These are phyloP conservation scores for Botrytis medusae DNA, from an alignment of 2,329 filamentous ascomycete species.

Conservation along the genomic window DNA sequence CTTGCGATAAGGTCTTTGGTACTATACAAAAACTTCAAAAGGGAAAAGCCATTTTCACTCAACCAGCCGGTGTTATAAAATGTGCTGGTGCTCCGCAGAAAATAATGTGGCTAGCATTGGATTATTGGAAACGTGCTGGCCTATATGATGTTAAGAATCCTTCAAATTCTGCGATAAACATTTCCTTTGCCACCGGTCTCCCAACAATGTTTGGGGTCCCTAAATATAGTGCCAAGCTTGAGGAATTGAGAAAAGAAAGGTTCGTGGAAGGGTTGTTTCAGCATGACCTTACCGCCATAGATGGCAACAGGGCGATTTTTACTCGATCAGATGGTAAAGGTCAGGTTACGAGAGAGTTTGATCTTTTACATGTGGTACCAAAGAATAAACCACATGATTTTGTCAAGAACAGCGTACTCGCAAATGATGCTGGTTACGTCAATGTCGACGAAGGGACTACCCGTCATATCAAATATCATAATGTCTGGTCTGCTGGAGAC, in stretches of 20 bases:
- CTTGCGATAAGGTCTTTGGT: conserved; percentile 53
- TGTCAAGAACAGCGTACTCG: conserved; percentile 53
- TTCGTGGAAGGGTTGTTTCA: conserved; percentile 59
- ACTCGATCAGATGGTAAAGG: conserved; percentile 44
- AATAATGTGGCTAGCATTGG: conserved; percentile 61
- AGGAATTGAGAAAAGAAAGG: conserved; percentile 53
- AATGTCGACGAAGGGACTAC: conserved; percentile 55
- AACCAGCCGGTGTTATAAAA: conserved; percentile 58
- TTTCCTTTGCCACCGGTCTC: conserved; percentile 56
- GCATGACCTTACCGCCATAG: conserved; percentile 54
- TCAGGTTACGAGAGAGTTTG: conserved; percentile 50
- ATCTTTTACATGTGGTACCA: conserved; percentile 56
- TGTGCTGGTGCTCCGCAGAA: conserved; percentile 63
- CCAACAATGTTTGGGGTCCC: conserved; percentile 60
- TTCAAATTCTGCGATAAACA: conserved; percentile 47
- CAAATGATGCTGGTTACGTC: conserved; percentile 57
- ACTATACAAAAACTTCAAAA: conserved; percentile 49
- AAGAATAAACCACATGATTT: conserved; percentile 60
- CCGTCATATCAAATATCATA: conserved; percentile 53
- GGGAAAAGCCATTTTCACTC: conserved; percentile 59
- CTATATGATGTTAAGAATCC: conserved; percentile 48
- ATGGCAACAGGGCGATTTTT: conserved; percentile 55
- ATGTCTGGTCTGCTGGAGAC: conserved; percentile 60
- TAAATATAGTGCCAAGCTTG: conserved; percentile 56
- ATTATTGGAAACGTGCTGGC: conserved; percentile 56